Evolutionary conservation across 208 protist species (phyloP), one percentile per base, ranked within the genome.

Genomic region (Porcisia hertigi): DNA sequence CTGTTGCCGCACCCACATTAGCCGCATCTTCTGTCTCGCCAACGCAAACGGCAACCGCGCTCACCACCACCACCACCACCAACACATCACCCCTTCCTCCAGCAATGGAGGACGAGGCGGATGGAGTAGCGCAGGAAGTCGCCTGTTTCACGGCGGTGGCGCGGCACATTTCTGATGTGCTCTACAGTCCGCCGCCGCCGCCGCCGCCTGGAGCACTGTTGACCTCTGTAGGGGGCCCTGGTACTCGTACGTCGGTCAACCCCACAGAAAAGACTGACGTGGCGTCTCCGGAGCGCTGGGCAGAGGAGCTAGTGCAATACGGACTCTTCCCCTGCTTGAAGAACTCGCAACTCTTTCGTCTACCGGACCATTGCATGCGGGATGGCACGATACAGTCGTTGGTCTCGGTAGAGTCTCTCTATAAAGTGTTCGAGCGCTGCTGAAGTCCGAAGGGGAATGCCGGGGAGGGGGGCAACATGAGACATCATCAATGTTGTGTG

Each of bases 381-480:
- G 83, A 95, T 62, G 89, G 90, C 30, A 87, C 89, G 25, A 64
- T 95, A 14, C 89, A 89, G 60, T 75, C 87, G 30, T 85, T 97
- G 55, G 91, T 95, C 6, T 90, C 90, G 1, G 92, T 95, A 55
- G 93, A 97, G 84, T 86, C 91, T 36, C 83, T 97, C 20, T 97
- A 95, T 82, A 97, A 94, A 76, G 92, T 97, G 30, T 97, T 97
- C 81, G 93, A 97, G 79, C 93, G 93, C 20, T 97, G 93, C 80
- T 97, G 80, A 75, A 52, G 25, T 2, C 14, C 11, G 12, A 12
- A 74, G n/a, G 23, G 1, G 14, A 18, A 25, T 3, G 54, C 7
- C 34, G 8, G 62, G 39, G 62, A 3, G 1, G 62, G 62, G 20
- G 39, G 7, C 14, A n/a, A 25, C 5, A 25, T 66, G 62, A 49